A percentile compares a stretch with the other conserved stretches of the same genome.
Conservation (phyloP, 768 basidiomycete species). For the Mycena polygramma region DNA sequence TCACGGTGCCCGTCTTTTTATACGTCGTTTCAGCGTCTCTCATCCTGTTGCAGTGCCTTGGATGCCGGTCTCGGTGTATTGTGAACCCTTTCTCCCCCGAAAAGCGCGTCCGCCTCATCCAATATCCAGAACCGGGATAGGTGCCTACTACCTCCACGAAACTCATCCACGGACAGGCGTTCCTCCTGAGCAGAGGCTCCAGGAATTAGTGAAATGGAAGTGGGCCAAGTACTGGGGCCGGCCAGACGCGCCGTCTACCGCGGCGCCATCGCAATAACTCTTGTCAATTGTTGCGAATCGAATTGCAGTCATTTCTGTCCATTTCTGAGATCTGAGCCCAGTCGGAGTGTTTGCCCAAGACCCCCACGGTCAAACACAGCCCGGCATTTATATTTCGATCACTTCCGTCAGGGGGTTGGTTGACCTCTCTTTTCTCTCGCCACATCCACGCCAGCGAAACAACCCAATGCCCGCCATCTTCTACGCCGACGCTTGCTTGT, state of each 20-base stretch:
- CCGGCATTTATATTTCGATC: too few species aligned
- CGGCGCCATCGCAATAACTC: conserved; percentile 35
- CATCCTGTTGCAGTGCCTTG: conserved; percentile 59
- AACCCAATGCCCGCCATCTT: conserved; percentile 46
- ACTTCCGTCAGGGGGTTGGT: not conserved
- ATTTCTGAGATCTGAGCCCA: not conserved
- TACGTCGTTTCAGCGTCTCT: conserved; percentile 7
- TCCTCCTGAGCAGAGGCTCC: conserved; percentile 53
- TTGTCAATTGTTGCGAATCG: conserved; percentile 49
- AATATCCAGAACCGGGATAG: conserved; percentile 64
- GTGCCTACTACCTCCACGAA: conserved; percentile 87
- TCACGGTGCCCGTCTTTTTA: conserved; percentile 56
- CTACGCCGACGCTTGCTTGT: conserved; percentile 70
- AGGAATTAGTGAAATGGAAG: conserved; percentile 76
- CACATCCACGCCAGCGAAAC: not conserved
- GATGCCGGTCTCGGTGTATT: conserved; percentile 84
- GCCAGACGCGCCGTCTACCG: conserved; percentile 48
- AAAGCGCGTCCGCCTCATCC: not conserved
- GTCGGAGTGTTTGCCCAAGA: too few species aligned
- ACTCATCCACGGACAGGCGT: conserved; percentile 81
- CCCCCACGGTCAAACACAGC: too few species aligned
- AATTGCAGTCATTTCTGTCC: conserved; percentile 53
- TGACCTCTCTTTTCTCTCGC: not conserved
- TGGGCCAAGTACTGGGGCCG: conserved; percentile 60
- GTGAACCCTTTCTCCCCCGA: conserved; percentile 4